phyloP scores from a whole-genome alignment of 441 rosid species.

The Theobroma grandiflorum region DNA sequence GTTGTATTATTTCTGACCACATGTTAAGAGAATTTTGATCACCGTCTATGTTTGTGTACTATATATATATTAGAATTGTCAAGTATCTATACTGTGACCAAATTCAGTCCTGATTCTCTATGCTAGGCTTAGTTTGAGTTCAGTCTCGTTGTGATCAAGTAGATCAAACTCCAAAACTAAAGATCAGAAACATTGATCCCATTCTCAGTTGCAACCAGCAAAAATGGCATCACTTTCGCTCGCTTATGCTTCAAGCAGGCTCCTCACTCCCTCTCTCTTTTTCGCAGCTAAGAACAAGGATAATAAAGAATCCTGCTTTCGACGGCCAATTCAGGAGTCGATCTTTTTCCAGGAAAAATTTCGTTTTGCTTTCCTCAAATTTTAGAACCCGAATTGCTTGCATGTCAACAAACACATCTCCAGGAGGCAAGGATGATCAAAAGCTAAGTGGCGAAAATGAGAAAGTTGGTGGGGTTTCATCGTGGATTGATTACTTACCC shows the following conservation, averaged over 20 bases:
- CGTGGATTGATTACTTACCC: constrained; percentile 15
- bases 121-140: too few relatives aligned
- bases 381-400: constrained; percentile 10
- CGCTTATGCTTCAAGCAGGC: background rate
- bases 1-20: too few relatives aligned
- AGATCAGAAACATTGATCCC: background rate
- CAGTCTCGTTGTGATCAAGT: too few relatives aligned
- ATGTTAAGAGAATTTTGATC: too few relatives aligned
- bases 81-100: too few relatives aligned
- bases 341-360: background rate
- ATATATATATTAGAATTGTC: too few relatives aligned
- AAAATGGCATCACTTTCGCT: background rate
- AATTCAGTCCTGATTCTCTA: too few relatives aligned
- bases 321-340: background rate
- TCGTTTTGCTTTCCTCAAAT: background rate
- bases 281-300: background rate
- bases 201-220: background rate
- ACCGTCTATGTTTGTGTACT: too few relatives aligned
- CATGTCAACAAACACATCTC: background rate
- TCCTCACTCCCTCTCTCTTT: background rate
- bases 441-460: background rate
- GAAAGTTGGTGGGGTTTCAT: background rate
- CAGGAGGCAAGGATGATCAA: background rate
- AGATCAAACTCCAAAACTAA: background rate
- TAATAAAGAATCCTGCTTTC: background rate